Evolutionary conservation across 1,139 yeast genomes (phyloP).

Genomic region (Suhomyces guaymorum): DNA sequence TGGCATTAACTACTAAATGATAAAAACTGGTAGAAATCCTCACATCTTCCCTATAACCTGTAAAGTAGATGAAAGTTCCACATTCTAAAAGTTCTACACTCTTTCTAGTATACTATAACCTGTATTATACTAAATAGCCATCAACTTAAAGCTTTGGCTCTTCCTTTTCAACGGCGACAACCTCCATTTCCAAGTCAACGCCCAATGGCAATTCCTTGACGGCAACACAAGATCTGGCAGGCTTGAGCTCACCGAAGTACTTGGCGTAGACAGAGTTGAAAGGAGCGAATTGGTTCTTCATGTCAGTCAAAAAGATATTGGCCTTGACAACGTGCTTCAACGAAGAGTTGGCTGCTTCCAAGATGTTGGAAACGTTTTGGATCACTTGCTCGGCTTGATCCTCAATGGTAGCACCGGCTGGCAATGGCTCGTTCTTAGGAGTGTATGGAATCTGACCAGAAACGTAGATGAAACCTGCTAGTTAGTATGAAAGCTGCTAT

Average conservation of each 20-base stretch:
- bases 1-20: too few species aligned
- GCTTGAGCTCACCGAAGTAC: constrained; percentile 79
- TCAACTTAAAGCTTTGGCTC: constrained; percentile 42
- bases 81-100: too few species aligned
- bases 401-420: constrained; percentile 63
- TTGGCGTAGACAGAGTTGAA: constrained; percentile 83
- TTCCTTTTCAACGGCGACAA: constrained; percentile 68
- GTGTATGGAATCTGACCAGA: constrained; percentile 96
- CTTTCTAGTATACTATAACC: too few species aligned
- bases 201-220: constrained; percentile 86
- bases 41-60: too few species aligned
- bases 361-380: constrained; percentile 70
- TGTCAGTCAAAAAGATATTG: constrained; percentile 85
- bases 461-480: constrained; percentile 74
- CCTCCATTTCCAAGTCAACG: constrained; percentile 73
- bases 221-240: constrained; percentile 96
- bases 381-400: constrained; percentile 86
- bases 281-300: constrained; percentile 68
- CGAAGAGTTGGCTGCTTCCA: constrained; percentile 81
- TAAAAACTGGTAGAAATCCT: too few species aligned
- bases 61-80: too few species aligned
- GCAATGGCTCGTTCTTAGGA: constrained; percentile 76
- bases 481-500: constrained; percentile 29
- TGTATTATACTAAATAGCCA: too few species aligned
- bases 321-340: constrained; percentile 82